Base-by-base conservation (phyloP, 75 land plant genomes). In the Cunninghamia lanceolata region DNA sequence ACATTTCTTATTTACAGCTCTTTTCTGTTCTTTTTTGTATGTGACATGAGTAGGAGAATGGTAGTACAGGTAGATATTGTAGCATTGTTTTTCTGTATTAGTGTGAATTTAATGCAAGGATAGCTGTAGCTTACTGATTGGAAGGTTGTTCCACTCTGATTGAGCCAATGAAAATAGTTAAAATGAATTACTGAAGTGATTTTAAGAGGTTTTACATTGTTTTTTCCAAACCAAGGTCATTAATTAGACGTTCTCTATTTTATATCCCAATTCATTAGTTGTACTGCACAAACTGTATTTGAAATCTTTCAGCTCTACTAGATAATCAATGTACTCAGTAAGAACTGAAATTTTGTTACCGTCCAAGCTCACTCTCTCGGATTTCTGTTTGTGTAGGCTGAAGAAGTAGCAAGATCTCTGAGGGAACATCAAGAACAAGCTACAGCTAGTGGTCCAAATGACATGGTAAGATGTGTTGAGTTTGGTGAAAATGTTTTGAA, bases 341-440 rank as follows among this genome's bases (percentile, higher is more conserved):
- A 53, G 36, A 36, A 30, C 16, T 53, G 28, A 0, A 32, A 52
- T 11, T 83, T 83, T 35, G 40, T 83, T 85, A 32, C 46, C 17
- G 28, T 76, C 84, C 34, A 15, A 35, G 84, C 14, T 42, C 36
- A 85, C 17, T 4, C 83, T 30, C 85, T 38, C 34, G 17, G 21
- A 38, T 32, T 16, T 21, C n/a, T 78, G 28, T 75, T 42, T 73
- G 39, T 39, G 21, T 75, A 94, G 94, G 97, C 95, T 32, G 96
- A 97, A 88, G 97, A 97, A 82, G 76, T 91, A 25, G 94, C 95
- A n/a, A 94, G 90, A 84, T 94, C 94, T 87, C 86, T 94, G 56
- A 89, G 88, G 52, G 93, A 93, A 77, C 90, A 91, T 91, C 89
- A 90, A 71, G 87, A 85, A 56, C 79, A 40, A 40, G 53, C 87